Percentiles rank a stretch among this genome's conserved stretches.
Evolutionary conservation across 495 filamentous ascomycete genomes (phyloP).

Genomic region (Penicillium longicatenatum): DNA sequence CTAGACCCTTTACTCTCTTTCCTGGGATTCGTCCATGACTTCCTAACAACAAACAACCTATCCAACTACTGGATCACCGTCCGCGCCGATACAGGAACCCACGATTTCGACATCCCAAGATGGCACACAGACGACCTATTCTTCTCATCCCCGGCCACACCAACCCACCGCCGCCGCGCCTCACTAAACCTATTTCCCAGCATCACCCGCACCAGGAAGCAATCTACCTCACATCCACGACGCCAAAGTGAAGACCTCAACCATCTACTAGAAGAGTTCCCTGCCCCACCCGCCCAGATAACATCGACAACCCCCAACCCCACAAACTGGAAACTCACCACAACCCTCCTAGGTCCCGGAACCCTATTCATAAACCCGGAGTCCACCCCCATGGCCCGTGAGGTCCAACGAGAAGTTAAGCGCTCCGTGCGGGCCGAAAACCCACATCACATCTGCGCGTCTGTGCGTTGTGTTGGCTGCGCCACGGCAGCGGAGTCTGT

Average conservation of each 20-base stretch:
- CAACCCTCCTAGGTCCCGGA: slow-evolving; percentile 29
- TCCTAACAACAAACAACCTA: slow-evolving; percentile 21
- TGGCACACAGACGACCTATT: slow-evolving; percentile 34
- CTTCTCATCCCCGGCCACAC: slow-evolving; percentile 14
- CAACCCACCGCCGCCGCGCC: neutral
- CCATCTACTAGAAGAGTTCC: neutral
- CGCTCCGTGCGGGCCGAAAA: slow-evolving; percentile 10
- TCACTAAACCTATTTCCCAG: neutral
- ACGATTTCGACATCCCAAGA: slow-evolving; percentile 24
- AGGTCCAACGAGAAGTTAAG: slow-evolving; percentile 16
- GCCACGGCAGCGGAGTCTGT: slow-evolving; percentile 24
- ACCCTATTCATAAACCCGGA: slow-evolving; percentile 23
- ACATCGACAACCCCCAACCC: slow-evolving; percentile 12
- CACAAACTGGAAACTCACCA: slow-evolving; percentile 31
- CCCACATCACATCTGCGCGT: slow-evolving; percentile 20
- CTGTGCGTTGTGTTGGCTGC: slow-evolving; percentile 26
- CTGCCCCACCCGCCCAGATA: slow-evolving; percentile 12
- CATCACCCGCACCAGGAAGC: neutral
- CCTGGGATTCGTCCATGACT: slow-evolving; percentile 23
- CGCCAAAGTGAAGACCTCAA: neutral
- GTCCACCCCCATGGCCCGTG: slow-evolving; percentile 11
- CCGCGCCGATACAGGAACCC: slow-evolving; percentile 18
- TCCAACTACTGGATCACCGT: slow-evolving; percentile 29
- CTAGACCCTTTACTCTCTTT: slow-evolving; percentile 22
- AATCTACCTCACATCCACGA: neutral